phyloP scores from a whole-genome alignment of 2,329 filamentous ascomycete genomes.

The Curvularia sp. region DNA sequence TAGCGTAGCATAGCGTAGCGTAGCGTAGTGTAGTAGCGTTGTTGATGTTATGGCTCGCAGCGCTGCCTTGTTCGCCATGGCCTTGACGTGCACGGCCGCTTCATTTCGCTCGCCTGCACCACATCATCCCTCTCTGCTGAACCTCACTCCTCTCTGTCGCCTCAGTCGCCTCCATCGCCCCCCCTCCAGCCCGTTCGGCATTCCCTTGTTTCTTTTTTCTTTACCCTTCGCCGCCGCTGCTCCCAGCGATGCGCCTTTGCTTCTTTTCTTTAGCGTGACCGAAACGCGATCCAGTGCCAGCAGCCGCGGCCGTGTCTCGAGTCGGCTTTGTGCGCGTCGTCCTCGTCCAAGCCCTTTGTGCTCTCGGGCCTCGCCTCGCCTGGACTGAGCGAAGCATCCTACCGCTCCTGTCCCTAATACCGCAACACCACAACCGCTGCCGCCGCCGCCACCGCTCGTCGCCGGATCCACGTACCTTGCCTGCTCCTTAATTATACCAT shows the following conservation, averaged over 20 bases:
- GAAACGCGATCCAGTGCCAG: slow-evolving; percentile 38
- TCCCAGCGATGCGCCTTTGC: slow-evolving; percentile 39
- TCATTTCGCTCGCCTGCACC: slow-evolving; percentile 36
- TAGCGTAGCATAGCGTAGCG: neutral
- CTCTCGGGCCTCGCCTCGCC: slow-evolving; percentile 26
- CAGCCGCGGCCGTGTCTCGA: slow-evolving; percentile 32
- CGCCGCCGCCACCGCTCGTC: slow-evolving; percentile 5
- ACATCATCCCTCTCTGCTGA: slow-evolving; percentile 35
- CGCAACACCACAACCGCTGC: neutral
- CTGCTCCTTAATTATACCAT: slow-evolving; percentile 13
- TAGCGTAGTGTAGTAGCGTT: slow-evolving; percentile 8
- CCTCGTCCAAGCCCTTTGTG: slow-evolving; percentile 30
- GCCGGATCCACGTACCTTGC: slow-evolving; percentile 9
- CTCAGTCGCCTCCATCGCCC: slow-evolving; percentile 25
- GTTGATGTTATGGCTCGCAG: slow-evolving; percentile 28
- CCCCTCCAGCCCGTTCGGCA: slow-evolving; percentile 33
- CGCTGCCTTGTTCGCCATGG: slow-evolving; percentile 14
- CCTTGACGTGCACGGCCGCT: slow-evolving; percentile 17
- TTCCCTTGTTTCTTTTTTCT: slow-evolving; percentile 37
- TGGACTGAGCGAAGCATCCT: slow-evolving; percentile 29
- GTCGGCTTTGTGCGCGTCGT: slow-evolving; percentile 33
- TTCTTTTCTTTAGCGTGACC: slow-evolving; percentile 35
- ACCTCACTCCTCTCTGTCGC: slow-evolving; percentile 27
- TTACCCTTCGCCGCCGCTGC: slow-evolving; percentile 42
- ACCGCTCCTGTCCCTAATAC: slow-evolving; percentile 21